Evolutionary conservation across 106 monocot species (phyloP), one percentile per base, ranked within the genome.

Genomic region (Dendrobium nobile): DNA sequence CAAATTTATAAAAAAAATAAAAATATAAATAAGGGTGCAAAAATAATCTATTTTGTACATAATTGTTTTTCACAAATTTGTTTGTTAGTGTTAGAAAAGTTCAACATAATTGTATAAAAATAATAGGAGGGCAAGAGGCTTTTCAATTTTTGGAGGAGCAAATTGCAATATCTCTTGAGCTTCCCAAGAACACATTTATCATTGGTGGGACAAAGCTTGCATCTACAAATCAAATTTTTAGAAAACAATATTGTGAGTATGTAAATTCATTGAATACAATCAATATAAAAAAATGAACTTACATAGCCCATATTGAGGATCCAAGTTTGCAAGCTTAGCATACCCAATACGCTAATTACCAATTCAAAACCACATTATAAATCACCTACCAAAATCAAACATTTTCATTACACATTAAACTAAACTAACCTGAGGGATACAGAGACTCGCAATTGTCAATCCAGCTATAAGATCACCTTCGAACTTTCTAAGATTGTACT

Each of bases 121-220:
- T 37, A 37, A 3, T 0, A 37, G 2, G 37, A 37, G 37, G 37
- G 3, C 37, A 37, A 37, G 37, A 37, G 37, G 37, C 3, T 37
- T 37, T 37, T 3, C 37, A 2, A 37, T 37, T 37, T 37, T 37
- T 37, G 0, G 37, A 37, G 37, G 37, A 2, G 3, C 37, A 37
- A 37, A 37, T 37, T 37, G 96, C 93, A 45, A 96, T 89, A 79
- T 96, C 92, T 80, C 90, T 89, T 55, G 98, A 95, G 79, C 92
- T 95, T 3, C 95, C 95, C 98, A 98, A 91, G 41, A 78, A 44
- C 10, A 95, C 91, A 77, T 95, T 95, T 74, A 98, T 82, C 11
- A 98, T 79, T 6, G 98, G 95, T 5, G 95, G 92, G 41, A 98
- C 95, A 75, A 94, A 95, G 72, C 98, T 98, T n/a, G 91, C 77